Evolutionary conservation across 768 basidiomycete species (phyloP), one percentile per base, ranked within the genome.

Genomic region (Tulasnella calospora): DNA sequence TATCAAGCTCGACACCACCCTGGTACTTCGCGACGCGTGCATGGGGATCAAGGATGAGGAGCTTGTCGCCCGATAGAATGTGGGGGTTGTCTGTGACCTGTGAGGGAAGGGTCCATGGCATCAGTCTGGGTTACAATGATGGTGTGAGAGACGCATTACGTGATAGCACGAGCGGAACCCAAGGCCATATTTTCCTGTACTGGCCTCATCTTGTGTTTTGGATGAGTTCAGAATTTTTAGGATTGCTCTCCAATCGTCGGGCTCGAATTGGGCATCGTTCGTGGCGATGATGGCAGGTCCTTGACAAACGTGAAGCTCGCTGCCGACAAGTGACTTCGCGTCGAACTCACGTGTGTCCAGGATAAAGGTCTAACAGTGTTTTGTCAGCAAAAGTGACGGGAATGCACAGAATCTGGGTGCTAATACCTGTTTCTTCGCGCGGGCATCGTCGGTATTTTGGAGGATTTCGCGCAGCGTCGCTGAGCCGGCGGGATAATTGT

Each of bases 71-170:
- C 17, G 75, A 76, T 30, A 67, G 41, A 61, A 76, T 76, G 35
- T 76, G 55, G 1, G 75, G 51, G 57, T 76, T 76, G 75, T 76
- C 75, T 0, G 75, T 76, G 3, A 76, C 35, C 75, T 76, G 15
- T 15, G 6, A 23, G 27, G 23, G 19, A n/a, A 9, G 55, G 40
- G 0, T 9, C 3, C 5, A 23, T 7, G 2, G 33, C 44, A 46
- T 47, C 73, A 74, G 73, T 41, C 23, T 6, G 10, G 46, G 19
- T 55, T 44, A 44, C n/a, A 41, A 74, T 47, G 7, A 15, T 10
- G 33, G 4, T 0, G 3, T 2, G 13, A 38, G 30, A 12, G n/a
- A 2, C 21, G 33, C 74, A 46, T 30, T 41, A 73, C 71, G 41
- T 73, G 71, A 15, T 73, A 73, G 71, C 71, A 73, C 1, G 71